Evolutionary conservation across 176 grass and related monocot species (phyloP).

Genomic region (Hyparrhenia diplandra): DNA sequence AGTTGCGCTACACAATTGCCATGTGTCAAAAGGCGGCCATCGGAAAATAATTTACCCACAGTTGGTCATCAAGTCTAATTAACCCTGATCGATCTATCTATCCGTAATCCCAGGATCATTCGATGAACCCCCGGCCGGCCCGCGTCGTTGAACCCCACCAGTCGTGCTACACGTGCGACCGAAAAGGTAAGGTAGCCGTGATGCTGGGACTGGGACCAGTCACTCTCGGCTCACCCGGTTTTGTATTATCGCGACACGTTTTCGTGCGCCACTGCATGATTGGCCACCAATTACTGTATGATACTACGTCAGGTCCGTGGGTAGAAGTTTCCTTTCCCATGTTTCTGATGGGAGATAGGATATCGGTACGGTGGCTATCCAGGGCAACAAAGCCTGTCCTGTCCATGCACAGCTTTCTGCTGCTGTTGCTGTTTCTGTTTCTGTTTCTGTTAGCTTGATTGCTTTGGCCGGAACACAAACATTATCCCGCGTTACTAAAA

Average conservation of each 20-base stretch:
- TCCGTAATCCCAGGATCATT: not conserved
- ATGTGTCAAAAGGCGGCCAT: too few species aligned
- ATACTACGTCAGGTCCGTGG: not conserved
- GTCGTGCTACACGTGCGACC: slow-evolving; percentile 36
- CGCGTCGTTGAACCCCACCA: not conserved
- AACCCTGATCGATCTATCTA: not conserved
- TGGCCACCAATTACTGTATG: not conserved
- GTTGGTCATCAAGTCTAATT: too few species aligned
- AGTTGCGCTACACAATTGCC: too few species aligned
- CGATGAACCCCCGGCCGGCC: not conserved
- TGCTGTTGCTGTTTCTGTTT: not conserved
- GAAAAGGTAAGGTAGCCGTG: not conserved
- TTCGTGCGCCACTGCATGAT: not conserved
- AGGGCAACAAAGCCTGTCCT: not conserved
- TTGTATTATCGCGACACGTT: slow-evolving; percentile 9
- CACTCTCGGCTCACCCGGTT: not conserved
- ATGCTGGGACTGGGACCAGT: not conserved
- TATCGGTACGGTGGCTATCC: not conserved
- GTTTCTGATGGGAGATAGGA: slow-evolving; percentile 22
- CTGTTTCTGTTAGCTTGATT: too few species aligned
- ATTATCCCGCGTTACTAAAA: not conserved
- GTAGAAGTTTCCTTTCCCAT: not conserved
- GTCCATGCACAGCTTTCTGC: not conserved
- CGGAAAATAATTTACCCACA: too few species aligned
- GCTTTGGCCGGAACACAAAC: not conserved